Evolutionary conservation across 2,329 filamentous ascomycete genomes (phyloP), one percentile per base, ranked within the genome.

Genomic region (Lasiodiplodia gonubiensis): DNA sequence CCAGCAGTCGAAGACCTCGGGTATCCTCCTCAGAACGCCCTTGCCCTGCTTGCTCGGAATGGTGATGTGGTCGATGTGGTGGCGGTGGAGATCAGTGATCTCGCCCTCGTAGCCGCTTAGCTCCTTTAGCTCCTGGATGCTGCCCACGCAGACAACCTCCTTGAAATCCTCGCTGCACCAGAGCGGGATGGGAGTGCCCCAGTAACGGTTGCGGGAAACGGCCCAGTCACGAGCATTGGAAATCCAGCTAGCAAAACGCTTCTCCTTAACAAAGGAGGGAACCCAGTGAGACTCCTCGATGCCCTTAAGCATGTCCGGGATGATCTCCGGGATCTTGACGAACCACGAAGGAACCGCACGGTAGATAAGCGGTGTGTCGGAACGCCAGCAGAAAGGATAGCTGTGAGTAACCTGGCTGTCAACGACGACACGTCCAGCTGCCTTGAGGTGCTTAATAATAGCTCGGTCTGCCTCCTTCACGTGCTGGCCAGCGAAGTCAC

Each of bases 1-100:
- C 93, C 94, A 97, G 77, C 94, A 97, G 80, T 97, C 94, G 73
- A 97, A 97, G 4, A 97, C 92, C 77, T 97, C 93, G 63, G 93
- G 90, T 11, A 95, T 86, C 72, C 94, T 89, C 73, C 86, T 89
- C 70, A 97, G 82, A n/a, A 86, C 84, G 23, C 93, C 94, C 76
- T 94, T 97, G 72, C 94, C 94, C 80, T 90, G 86, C 79, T 92
- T 91, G 77, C 92, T 96, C 0, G 94, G 94, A 70, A 98, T 97
- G 53, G 93, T 97, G 78, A 98, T 97, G 72, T 93, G 85, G 75
- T 98, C 94, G 70, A 98, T 90, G 79, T 94, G 94, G 79, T 97
- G 93, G 64, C 94, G 90, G 79, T 98, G 94, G 37, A 98, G 86
- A 75, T 98, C 94, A 14, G 86, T 90, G 66, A 98, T 83, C 53